Base-by-base conservation (phyloP, 495 filamentous ascomycete genomes). In the Penicillium taxi region DNA sequence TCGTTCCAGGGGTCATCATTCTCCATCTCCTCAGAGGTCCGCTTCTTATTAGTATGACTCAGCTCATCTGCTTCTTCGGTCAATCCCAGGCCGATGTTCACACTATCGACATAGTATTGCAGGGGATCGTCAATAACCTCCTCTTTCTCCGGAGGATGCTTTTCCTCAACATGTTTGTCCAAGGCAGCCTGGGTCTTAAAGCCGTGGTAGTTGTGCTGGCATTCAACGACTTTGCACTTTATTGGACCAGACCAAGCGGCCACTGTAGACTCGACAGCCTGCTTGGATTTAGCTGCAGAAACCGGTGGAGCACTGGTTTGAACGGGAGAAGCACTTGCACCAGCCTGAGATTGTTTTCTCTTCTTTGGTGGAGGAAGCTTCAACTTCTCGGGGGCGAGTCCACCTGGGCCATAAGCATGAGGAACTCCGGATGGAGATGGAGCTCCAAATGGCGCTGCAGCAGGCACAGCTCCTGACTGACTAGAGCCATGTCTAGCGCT, bases 371-470 rank as follows among this genome's bases (percentile, higher is more conserved):
- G 67, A 25, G 82, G 82, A 21, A 81, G 63, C 16, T 69, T 74
- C 9, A 82, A 68, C 37, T 82, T 74, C 41, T 78, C 65, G 6
- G 63, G 64, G 2, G 65, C 64, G 28, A 74, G 61, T 30, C 61
- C 58, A 5, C 59, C 61, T 5, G 70, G 61, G 8, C 63, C 66
- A 45, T 71, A 73, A 7, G 55, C 55, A 37, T 68, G 69, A 9
- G 86, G 82, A 15, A 79, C 69, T 4, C 84, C 82, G 29, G 81
- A 70, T 12, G 84, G 86, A 21, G 86, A 85, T 26, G 81, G 74
- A 6, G 72, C 70, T 14, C 78, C 79, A 41, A 89, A 73, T 27
- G 70, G 71, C 52, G 84, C 84, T 0, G 80, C 76, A 0, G 77
- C 55, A 0, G 76, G 67, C 1, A 74, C 83, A 15, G 73, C 35